Evolutionary conservation across 2,329 filamentous ascomycete genomes (phyloP).

Genomic region (Botrytis hyacinthi): DNA sequence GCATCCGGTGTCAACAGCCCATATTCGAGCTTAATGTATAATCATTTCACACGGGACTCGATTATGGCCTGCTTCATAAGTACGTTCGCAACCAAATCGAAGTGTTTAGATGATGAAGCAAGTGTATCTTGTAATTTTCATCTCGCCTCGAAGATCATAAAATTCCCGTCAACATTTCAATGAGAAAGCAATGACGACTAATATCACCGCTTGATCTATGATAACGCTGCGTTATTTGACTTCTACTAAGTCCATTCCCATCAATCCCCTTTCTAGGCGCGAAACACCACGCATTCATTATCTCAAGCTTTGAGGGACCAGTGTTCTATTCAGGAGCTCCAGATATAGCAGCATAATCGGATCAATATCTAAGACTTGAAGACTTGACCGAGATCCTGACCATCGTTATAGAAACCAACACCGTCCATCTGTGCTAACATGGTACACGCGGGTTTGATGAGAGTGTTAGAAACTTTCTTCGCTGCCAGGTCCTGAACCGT

Average conservation of each 20-base stretch:
- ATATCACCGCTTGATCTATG: neutral
- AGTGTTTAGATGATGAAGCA: neutral
- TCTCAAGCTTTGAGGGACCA: neutral
- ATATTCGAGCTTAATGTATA: neutral
- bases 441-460: conserved; percentile 25
- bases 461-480: conserved; percentile 13
- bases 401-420: conserved; percentile 32
- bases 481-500: conserved; percentile 19
- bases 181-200: neutral
- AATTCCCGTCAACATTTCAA: neutral
- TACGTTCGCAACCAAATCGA: neutral
- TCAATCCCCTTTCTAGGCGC: neutral
- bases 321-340: neutral
- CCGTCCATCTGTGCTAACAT: conserved; percentile 33
- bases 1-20: too few relatives aligned
- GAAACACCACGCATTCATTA: neutral
- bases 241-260: neutral
- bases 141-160: neutral
- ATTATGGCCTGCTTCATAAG: neutral
- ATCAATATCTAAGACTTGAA: neutral
- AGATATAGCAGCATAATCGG: neutral
- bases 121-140: neutral
- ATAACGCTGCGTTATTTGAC: neutral
- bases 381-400: conserved; percentile 18
- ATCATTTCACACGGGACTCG: neutral